Conservation (phyloP, 148 eudicot genomes). For the Persicaria maculosa region DNA sequence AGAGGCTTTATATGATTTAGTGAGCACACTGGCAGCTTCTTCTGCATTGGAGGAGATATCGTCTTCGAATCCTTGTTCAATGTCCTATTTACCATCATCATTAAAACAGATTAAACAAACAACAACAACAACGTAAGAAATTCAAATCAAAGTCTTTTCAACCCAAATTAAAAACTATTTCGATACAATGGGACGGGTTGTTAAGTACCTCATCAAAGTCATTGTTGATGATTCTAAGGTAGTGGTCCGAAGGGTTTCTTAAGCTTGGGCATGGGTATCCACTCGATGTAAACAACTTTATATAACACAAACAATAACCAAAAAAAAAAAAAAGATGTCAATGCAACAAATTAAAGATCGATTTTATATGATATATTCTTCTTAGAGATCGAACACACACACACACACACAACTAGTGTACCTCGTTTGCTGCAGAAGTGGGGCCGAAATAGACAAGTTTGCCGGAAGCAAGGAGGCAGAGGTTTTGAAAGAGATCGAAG, state of each 20-base stretch:
- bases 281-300: conserved; percentile 41
- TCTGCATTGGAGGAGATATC: conserved; percentile 12
- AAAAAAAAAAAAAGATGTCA: too few relatives aligned
- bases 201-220: conserved; percentile 47
- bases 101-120: background rate
- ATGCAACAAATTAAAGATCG: too few relatives aligned
- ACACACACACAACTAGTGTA: background rate
- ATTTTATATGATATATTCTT: too few relatives aligned
- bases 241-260: conserved; percentile 72
- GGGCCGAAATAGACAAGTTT: background rate
- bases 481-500: background rate
- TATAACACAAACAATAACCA: background rate
- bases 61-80: conserved; percentile 26
- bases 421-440: background rate
- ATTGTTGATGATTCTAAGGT: conserved; percentile 45
- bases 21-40: conserved; percentile 30
- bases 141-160: too few relatives aligned
- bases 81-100: conserved; percentile 22
- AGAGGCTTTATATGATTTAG: conserved; percentile 34
- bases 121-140: too few relatives aligned
- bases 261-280: conserved; percentile 60
- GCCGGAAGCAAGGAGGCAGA: background rate
- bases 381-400: too few relatives aligned
- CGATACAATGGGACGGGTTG: too few relatives aligned
- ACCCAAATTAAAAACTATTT: too few relatives aligned